Evolutionary conservation across 129 eudicot species (phyloP).

Genomic region (Mikania micrantha): DNA sequence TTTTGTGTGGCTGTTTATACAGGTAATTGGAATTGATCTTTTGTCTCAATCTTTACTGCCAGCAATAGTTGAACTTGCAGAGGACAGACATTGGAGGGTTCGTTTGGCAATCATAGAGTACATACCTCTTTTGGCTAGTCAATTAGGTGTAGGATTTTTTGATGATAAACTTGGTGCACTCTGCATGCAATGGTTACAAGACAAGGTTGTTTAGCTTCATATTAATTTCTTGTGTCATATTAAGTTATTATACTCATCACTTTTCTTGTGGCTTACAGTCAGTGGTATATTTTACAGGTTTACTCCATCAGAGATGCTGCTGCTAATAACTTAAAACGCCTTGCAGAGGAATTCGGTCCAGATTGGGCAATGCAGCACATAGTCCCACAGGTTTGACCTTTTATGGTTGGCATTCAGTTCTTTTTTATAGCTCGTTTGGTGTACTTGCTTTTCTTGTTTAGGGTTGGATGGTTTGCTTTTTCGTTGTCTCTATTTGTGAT

Average conservation of each 20-base stretch:
- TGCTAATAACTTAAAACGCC: slow-evolving; percentile 91
- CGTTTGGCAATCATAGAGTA: slow-evolving; percentile 97
- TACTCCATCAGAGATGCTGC: slow-evolving; percentile 99
- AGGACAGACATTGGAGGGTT: slow-evolving; percentile 99
- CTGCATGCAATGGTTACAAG: slow-evolving; percentile 99
- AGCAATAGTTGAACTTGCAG: slow-evolving; percentile 99
- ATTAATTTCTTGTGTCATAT: background rate
- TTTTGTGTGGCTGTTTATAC: slow-evolving; percentile 18
- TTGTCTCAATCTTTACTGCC: slow-evolving; percentile 89
- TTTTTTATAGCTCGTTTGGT: too few relatives aligned
- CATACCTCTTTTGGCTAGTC: slow-evolving; percentile 96
- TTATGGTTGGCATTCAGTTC: background rate
- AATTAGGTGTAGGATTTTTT: slow-evolving; percentile 93
- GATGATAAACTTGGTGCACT: slow-evolving; percentile 96
- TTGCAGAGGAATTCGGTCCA: slow-evolving; percentile 98
- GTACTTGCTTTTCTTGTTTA: too few relatives aligned
- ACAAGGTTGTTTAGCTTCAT: slow-evolving; percentile 51
- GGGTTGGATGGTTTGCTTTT: too few relatives aligned
- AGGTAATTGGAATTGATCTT: slow-evolving; percentile 97
- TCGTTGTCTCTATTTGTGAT: too few relatives aligned
- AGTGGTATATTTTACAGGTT: slow-evolving; percentile 42
- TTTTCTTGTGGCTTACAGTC: background rate
- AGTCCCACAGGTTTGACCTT: slow-evolving; percentile 74
- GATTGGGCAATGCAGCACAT: slow-evolving; percentile 99
- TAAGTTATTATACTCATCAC: background rate